These are phyloP conservation scores for Pinus taeda DNA, from an alignment of 75 land plant species.

Conservation along the genomic window DNA sequence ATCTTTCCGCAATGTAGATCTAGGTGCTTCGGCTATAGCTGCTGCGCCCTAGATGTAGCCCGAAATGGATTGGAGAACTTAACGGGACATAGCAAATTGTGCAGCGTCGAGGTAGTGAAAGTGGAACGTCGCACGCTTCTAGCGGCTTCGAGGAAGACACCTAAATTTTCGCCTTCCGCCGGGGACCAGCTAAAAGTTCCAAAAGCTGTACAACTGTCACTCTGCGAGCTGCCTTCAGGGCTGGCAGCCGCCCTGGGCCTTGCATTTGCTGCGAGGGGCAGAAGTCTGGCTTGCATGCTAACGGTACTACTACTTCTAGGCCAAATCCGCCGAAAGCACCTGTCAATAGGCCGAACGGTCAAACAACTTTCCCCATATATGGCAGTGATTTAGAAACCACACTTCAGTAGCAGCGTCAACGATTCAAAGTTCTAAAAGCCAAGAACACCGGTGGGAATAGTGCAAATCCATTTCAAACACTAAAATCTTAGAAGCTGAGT, in stretches of 20 bases:
- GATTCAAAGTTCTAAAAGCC: not conserved
- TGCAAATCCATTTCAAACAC: too few relatives aligned
- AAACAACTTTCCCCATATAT: not conserved
- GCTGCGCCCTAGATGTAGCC: not conserved
- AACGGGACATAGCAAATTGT: not conserved
- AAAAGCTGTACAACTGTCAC: not conserved
- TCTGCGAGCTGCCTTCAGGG: too few relatives aligned
- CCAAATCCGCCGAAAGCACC: too few relatives aligned
- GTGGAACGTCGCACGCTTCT: too few relatives aligned
- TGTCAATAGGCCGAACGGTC: too few relatives aligned
- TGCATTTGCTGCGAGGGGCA: too few relatives aligned
- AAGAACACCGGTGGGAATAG: too few relatives aligned
- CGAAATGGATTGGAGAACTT: not conserved
- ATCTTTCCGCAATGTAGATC: not conserved
- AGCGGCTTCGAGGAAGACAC: not conserved
- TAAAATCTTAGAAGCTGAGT: too few relatives aligned
- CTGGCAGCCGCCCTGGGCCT: too few relatives aligned
- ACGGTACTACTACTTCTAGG: too few relatives aligned
- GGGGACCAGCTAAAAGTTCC: slow-evolving; percentile 4
- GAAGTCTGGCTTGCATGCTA: too few relatives aligned
- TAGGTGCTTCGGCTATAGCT: not conserved
- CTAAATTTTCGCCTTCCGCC: not conserved
- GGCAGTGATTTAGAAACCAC: not conserved
- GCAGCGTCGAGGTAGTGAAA: slow-evolving; percentile 1
- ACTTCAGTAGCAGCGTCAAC: not conserved